Base-by-base conservation (phyloP, 208 protist genomes). In the Leishmania martiniquensis region DNA sequence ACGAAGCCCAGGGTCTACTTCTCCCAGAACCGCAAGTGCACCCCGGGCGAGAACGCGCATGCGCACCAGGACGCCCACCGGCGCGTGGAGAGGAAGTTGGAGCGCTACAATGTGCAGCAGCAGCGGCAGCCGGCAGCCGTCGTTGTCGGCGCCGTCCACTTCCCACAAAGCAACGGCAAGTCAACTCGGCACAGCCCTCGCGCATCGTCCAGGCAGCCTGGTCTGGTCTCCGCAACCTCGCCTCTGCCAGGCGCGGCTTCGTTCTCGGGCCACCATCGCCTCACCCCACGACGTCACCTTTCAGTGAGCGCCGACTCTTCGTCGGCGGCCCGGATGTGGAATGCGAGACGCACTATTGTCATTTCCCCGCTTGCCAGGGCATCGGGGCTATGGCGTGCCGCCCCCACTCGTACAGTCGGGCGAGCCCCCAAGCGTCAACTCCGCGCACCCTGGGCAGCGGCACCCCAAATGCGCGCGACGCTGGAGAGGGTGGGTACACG, bases 301-400 rank as follows among this genome's bases (percentile, higher is more conserved):
- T 81, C 25, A 63, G 62, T 29, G 69, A 60, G 0, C 77, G 76
- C 47, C 70, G 49, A 22, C 69, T 81, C 62, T 76, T 76, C 13
- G 70, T 76, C 37, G 45, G 39, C 63, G 39, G 44, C 25, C 51
- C 45, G 12, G 67, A 62, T n/a, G 63, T 47, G 10, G 52, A 57
- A 0, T n/a, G 66, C 4, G 32, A 32, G 7, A 52, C n/a, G 29
- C 52, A 15, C n/a, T 34, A 60, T 39, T 22, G 22, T n/a, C 54
- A 59, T 29, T n/a, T n/a, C 10, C 2, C 54, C 29, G 54, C 54
- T 13, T 12, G 25, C 54, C 25, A 32, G 25, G 25, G 25, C 54
- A 59, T n/a, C 25, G 54, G 25, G n/a, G 54, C 54, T 32, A 5
- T 59, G 54, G 29, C 25, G 25, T n/a, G 10, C 25, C n/a, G 25